Conservation (phyloP, 2,329 filamentous ascomycete species). For the Corynespora cassiicola region DNA sequence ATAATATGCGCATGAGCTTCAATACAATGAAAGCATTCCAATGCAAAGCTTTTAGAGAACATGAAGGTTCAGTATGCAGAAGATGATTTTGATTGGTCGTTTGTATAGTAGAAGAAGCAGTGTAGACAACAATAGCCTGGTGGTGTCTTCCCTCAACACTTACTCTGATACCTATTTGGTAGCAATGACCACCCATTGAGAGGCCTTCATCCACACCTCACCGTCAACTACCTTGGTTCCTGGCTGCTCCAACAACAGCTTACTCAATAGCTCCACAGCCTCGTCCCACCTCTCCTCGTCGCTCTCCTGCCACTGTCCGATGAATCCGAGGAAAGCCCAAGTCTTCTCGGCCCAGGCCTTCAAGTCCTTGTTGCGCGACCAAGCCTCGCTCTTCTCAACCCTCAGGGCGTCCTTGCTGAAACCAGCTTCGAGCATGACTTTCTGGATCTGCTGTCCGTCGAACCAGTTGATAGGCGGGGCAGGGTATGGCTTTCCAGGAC, state of each 20-base stretch:
- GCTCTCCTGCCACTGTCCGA: constrained; percentile 29
- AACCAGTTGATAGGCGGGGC: constrained; percentile 30
- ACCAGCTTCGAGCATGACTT: constrained; percentile 35
- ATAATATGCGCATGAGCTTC: no score
- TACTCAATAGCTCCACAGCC: constrained; percentile 27
- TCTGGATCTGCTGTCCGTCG: constrained; percentile 32
- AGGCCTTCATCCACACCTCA: constrained; percentile 33
- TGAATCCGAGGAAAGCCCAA: constrained; percentile 37
- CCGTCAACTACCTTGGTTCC: constrained; percentile 28
- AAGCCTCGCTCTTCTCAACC: constrained; percentile 33
- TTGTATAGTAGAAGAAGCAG: no score
- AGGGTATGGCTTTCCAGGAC: constrained; percentile 22
- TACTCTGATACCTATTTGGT: constrained; percentile 26
- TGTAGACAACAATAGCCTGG: no score
- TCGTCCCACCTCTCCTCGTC: constrained; percentile 38
- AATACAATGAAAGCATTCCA: no score
- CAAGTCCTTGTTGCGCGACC: constrained; percentile 22
- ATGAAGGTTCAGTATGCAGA: no score
- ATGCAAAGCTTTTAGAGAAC: no score
- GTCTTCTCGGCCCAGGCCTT: constrained; percentile 32
- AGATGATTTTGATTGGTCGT: no score
- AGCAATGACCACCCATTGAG: constrained; percentile 37
- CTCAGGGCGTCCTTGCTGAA: constrained; percentile 29
- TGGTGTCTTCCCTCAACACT: no score
- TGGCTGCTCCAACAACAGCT: constrained; percentile 20